Evolutionary conservation across 768 basidiomycete species (phyloP).

Genomic region (Termitomyces sp.): DNA sequence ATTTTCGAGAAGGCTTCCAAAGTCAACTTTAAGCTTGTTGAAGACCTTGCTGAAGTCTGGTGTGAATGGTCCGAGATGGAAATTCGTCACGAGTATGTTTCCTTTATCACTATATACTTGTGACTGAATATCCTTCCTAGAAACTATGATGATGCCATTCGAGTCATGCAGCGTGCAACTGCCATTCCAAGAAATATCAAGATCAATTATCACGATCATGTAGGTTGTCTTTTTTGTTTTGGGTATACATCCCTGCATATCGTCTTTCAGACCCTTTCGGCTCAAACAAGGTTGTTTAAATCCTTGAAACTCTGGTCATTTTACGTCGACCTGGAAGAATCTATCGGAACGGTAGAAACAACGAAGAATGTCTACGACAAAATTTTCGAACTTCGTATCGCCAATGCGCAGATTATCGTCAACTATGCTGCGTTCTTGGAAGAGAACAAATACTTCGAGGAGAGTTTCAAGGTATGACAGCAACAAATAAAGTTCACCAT

Average conservation of each 20-base stretch:
- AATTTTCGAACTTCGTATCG: slow-evolving; percentile 93
- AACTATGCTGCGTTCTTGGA: slow-evolving; percentile 97
- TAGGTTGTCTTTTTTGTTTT: slow-evolving; percentile 25
- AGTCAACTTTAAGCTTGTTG: slow-evolving; percentile 90
- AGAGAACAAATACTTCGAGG: slow-evolving; percentile 97
- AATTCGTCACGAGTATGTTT: slow-evolving; percentile 83
- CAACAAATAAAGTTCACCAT: not conserved
- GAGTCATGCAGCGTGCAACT: slow-evolving; percentile 95
- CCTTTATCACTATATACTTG: not conserved
- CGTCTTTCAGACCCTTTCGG: slow-evolving; percentile 59
- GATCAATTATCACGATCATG: slow-evolving; percentile 94
- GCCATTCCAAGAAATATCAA: slow-evolving; percentile 87
- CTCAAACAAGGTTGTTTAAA: slow-evolving; percentile 92
- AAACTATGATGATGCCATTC: slow-evolving; percentile 93
- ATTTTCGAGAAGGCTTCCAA: slow-evolving; percentile 91
- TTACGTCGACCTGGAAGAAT: slow-evolving; percentile 96
- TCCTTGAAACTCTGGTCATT: slow-evolving; percentile 99
- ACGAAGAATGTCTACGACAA: slow-evolving; percentile 94
- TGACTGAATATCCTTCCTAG: slow-evolving; percentile 32
- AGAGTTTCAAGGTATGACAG: slow-evolving; percentile 82
- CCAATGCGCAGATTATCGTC: slow-evolving; percentile 95
- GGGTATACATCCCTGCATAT: not conserved
- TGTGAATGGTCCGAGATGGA: slow-evolving; percentile 99
- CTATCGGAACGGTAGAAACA: slow-evolving; percentile 89
- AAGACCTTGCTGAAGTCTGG: slow-evolving; percentile 98